Conservation (phyloP, 2,329 filamentous ascomycete species). For the Colletotrichum incanum region DNA sequence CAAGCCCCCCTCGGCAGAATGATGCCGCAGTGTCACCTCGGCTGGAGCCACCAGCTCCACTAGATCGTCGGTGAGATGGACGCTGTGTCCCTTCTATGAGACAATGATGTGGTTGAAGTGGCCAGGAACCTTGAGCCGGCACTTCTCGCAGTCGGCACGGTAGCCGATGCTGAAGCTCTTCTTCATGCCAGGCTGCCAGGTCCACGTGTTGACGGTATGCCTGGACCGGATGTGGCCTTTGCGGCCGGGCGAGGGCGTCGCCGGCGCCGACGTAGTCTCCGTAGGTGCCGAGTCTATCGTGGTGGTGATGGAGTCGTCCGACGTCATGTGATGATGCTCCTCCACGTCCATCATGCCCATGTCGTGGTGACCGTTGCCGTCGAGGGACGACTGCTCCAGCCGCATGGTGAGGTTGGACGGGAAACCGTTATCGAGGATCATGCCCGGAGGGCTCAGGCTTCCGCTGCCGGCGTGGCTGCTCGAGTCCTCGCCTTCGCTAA, state of each 20-base stretch:
- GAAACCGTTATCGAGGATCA: slow-evolving; percentile 53
- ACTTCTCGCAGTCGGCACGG: slow-evolving; percentile 84
- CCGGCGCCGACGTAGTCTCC: slow-evolving; percentile 49
- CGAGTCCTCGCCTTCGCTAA: slow-evolving; percentile 69
- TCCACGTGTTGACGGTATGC: slow-evolving; percentile 74
- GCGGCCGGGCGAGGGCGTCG: slow-evolving; percentile 61
- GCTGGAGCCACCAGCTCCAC: background rate
- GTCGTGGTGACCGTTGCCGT: slow-evolving; percentile 39
- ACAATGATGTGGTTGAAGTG: slow-evolving; percentile 87
- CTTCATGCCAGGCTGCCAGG: slow-evolving; percentile 75
- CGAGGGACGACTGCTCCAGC: slow-evolving; percentile 50
- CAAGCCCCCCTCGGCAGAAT: background rate
- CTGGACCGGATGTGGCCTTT: slow-evolving; percentile 72
- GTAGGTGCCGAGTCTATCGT: slow-evolving; percentile 26
- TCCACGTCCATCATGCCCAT: slow-evolving; percentile 55
- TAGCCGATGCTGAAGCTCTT: slow-evolving; percentile 85
- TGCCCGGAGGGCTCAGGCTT: slow-evolving; percentile 54
- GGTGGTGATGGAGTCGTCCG: slow-evolving; percentile 27
- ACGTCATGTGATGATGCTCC: slow-evolving; percentile 18
- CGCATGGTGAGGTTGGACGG: slow-evolving; percentile 54
- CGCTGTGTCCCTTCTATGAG: slow-evolving; percentile 61
- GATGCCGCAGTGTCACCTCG: slow-evolving; percentile 26
- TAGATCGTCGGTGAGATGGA: background rate
- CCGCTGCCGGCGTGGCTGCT: slow-evolving; percentile 44
- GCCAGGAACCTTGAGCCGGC: slow-evolving; percentile 80